These are phyloP conservation scores for Glutinoglossum americanum DNA, from an alignment of 495 filamentous ascomycete species.

Conservation along the genomic window DNA sequence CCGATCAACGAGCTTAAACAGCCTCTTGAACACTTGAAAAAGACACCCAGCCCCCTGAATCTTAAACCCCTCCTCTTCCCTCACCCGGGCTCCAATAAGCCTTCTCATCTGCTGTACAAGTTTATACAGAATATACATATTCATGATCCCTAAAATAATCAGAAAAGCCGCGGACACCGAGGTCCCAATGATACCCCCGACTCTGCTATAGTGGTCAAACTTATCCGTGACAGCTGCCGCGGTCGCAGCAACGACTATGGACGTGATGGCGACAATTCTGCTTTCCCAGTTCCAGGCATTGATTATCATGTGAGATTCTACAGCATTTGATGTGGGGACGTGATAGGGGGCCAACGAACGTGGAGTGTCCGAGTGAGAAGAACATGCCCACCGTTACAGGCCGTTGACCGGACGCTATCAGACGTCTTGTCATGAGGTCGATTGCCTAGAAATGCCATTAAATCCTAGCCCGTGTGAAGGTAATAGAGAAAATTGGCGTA, in stretches of 20 bases:
- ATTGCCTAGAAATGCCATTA: too few relatives aligned
- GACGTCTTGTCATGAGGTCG: too few relatives aligned
- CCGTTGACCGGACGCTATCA: too few relatives aligned
- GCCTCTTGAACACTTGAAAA: conserved; percentile 42
- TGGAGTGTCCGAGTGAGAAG: too few relatives aligned
- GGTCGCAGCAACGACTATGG: conserved; percentile 76
- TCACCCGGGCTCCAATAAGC: conserved; percentile 23
- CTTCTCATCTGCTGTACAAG: conserved; percentile 44
- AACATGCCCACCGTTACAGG: too few relatives aligned
- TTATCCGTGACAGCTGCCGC: conserved; percentile 54
- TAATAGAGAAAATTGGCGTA: conserved; percentile 14
- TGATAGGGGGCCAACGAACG: too few relatives aligned
- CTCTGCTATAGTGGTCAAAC: conserved; percentile 59
- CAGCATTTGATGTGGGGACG: too few relatives aligned
- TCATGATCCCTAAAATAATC: conserved; percentile 61
- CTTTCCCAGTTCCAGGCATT: not conserved
- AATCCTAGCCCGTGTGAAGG: too few relatives aligned
- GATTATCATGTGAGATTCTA: too few relatives aligned
- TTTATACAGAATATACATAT: conserved; percentile 63
- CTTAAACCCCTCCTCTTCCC: conserved; percentile 36
- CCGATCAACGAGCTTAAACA: conserved; percentile 70
- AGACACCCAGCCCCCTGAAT: conserved; percentile 61
- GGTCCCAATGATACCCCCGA: conserved; percentile 74
- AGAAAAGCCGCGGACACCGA: conserved; percentile 66
- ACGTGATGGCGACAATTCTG: conserved; percentile 74